Evolutionary conservation across 345 rosid species (phyloP).

Genomic region (Salix arbutifolia): DNA sequence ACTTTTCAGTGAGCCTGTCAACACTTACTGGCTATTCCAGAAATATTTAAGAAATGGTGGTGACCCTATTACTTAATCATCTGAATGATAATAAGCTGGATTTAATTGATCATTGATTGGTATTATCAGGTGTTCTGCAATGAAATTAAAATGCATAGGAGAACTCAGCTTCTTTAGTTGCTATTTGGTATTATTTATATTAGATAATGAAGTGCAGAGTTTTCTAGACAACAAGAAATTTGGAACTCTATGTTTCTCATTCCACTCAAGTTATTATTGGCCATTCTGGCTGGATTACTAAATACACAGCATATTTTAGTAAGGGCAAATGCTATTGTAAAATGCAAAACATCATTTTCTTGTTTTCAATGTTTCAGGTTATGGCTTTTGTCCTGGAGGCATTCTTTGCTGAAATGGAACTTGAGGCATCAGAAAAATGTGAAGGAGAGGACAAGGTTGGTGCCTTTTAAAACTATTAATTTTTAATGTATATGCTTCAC

Average conservation of each 20-base stretch:
- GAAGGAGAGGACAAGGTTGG: conserved; percentile 58
- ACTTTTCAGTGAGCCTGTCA: too few relatives aligned
- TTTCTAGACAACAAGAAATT: too few relatives aligned
- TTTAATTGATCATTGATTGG: too few relatives aligned
- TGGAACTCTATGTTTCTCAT: background rate
- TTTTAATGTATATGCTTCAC: background rate
- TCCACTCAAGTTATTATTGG: background rate
- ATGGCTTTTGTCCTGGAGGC: conserved; percentile 98
- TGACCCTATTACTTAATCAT: too few relatives aligned
- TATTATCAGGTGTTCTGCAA: too few relatives aligned
- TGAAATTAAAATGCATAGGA: too few relatives aligned
- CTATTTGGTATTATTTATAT: too few relatives aligned
- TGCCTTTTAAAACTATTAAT: background rate
- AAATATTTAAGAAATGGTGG: too few relatives aligned
- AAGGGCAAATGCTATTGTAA: background rate
- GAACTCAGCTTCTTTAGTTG: too few relatives aligned
- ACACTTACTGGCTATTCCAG: too few relatives aligned
- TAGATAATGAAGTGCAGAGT: too few relatives aligned
- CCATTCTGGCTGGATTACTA: background rate
- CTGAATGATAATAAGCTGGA: too few relatives aligned
- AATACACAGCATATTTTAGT: background rate
- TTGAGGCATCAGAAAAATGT: conserved; percentile 54
- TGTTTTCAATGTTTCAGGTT: conserved; percentile 47
- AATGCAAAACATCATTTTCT: conserved; percentile 4
- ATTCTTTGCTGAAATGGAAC: conserved; percentile 90